Conservation (phyloP, 768 basidiomycete genomes). For the Leccinum variicolor region DNA sequence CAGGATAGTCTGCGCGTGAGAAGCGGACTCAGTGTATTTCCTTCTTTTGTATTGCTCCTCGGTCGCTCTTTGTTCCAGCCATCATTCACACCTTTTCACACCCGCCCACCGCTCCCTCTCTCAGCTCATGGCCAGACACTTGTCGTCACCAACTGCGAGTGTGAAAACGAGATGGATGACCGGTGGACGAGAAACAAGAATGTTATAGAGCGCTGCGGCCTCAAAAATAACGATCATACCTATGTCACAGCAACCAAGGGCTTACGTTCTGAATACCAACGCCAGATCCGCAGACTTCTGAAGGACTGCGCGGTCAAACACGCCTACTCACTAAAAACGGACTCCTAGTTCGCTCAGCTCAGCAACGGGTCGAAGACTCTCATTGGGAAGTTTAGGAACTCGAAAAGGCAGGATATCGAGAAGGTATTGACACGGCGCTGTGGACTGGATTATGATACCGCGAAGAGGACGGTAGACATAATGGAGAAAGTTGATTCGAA, state of each 20-base stretch:
- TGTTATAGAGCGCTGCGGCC: conserved; percentile 19
- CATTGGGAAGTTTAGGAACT: conserved; percentile 1
- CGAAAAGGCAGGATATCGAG: conserved; percentile 17
- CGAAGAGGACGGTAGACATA: conserved; percentile 20
- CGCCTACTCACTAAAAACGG: conserved; percentile 11
- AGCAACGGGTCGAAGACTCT: conserved; percentile 10
- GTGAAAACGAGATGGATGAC: conserved; percentile 26
- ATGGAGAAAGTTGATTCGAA: not conserved
- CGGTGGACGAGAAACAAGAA: conserved; percentile 31
- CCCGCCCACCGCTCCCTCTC: no score
- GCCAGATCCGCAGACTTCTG: conserved; percentile 20
- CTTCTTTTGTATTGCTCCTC: no score
- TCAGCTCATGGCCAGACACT: no score
- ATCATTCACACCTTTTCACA: no score
- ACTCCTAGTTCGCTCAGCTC: conserved; percentile 16
- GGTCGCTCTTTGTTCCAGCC: no score
- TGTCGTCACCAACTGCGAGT: conserved; percentile 38
- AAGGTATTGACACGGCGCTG: conserved; percentile 16
- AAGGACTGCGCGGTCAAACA: conserved; percentile 12
- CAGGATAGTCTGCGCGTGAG: no score
- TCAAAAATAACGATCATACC: conserved; percentile 27
- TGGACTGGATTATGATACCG: conserved; percentile 9
- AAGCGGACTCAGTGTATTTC: no score
- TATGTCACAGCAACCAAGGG: conserved; percentile 27
- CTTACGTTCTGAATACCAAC: conserved; percentile 5